Percentiles rank a stretch among this genome's conserved stretches.
These are phyloP conservation scores for Podaxis pistillaris DNA, from an alignment of 768 basidiomycete species.

Conservation along the genomic window DNA sequence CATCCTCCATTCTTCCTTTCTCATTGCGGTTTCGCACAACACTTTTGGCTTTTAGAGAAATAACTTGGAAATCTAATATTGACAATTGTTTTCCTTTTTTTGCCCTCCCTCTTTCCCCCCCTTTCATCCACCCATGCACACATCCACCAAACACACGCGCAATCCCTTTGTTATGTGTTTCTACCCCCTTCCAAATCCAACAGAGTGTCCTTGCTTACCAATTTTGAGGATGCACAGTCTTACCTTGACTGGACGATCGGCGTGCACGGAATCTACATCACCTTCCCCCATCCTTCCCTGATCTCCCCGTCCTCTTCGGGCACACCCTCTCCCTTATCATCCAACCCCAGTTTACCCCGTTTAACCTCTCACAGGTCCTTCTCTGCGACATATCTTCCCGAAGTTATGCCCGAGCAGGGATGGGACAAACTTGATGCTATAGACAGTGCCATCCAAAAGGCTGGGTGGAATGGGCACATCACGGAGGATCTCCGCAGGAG, in stretches of 20 bases:
- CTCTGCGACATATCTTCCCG: constrained; percentile 89
- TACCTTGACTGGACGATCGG: constrained; percentile 96
- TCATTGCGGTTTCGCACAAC: neutral
- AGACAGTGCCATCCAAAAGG: constrained; percentile 90
- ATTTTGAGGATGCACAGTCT: constrained; percentile 81
- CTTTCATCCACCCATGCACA: neutral
- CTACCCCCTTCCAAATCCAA: constrained; percentile 7
- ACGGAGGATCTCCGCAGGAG: constrained; percentile 79
- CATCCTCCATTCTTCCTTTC: constrained; percentile 6
- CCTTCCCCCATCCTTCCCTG: constrained; percentile 77
- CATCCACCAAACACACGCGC: neutral
- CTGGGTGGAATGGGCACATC: constrained; percentile 82
- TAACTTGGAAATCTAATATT: constrained; percentile 13
- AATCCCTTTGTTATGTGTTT: constrained; percentile 10
- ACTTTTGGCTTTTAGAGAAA: constrained; percentile 1
- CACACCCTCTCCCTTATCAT: constrained; percentile 71
- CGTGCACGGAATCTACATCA: constrained; percentile 87
- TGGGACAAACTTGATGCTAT: constrained; percentile 92
- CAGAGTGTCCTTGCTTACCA: constrained; percentile 90
- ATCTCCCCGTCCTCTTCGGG: constrained; percentile 55
- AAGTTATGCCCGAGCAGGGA: constrained; percentile 89
- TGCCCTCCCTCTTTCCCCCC: neutral
- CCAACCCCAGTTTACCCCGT: constrained; percentile 56
- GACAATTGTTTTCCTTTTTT: constrained; percentile 14
- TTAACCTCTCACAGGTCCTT: constrained; percentile 58